Percentiles rank a stretch among this genome's conserved stretches.
These are phyloP conservation scores for Immersiporthe knoxdaviesiana DNA, from an alignment of 2,329 filamentous ascomycete genomes.

Conservation along the genomic window DNA sequence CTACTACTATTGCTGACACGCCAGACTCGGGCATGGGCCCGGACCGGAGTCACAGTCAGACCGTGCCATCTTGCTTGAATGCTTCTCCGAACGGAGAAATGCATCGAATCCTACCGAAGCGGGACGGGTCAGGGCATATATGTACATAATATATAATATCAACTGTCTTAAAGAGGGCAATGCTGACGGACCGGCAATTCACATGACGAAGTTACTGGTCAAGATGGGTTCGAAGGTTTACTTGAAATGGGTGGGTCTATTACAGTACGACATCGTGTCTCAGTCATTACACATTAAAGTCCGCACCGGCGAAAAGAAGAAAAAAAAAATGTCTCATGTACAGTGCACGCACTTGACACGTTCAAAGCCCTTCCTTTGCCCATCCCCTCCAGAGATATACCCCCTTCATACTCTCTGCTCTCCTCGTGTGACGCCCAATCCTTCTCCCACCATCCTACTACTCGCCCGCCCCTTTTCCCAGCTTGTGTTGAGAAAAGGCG, in stretches of 20 bases:
- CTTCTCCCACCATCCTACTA: background rate
- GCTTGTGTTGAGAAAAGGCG: background rate
- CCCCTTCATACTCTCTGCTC: background rate
- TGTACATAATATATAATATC: background rate
- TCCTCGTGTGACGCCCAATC: background rate
- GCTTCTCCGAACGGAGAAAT: background rate
- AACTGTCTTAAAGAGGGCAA: background rate
- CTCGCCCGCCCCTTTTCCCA: background rate
- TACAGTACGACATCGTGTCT: slow-evolving; percentile 2
- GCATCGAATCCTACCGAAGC: background rate
- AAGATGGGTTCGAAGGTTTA: background rate
- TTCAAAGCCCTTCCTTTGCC: background rate
- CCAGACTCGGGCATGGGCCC: background rate
- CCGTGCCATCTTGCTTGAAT: background rate
- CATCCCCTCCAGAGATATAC: background rate
- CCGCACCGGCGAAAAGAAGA: slow-evolving; percentile 1
- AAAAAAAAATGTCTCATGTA: background rate
- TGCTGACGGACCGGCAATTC: background rate
- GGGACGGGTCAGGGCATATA: background rate
- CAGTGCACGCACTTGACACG: background rate
- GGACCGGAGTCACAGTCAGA: background rate
- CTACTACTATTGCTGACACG: background rate
- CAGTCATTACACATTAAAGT: slow-evolving; percentile 19
- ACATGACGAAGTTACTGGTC: background rate
- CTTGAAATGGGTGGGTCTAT: background rate